Evolutionary conservation across 768 basidiomycete species (phyloP), one percentile per base, ranked within the genome.

Genomic region (Phallus indusiatus): DNA sequence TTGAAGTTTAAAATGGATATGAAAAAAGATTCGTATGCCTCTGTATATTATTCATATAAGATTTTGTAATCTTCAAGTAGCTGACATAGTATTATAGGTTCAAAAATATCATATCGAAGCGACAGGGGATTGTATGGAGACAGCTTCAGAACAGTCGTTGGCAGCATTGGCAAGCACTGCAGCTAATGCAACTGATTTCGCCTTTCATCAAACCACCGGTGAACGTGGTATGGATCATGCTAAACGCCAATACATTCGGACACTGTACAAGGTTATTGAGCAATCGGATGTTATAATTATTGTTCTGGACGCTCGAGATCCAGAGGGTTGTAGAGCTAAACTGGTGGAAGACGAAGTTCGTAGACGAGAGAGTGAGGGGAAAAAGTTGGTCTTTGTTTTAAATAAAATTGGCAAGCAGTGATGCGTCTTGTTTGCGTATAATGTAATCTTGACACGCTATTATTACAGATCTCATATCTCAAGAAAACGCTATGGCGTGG

Each of bases 221-320:
- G 60, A 62, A 24, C 42, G 56, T 1, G 42, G 60, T 61, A 21
- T 53, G 17, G 42, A 56, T n/a, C 87, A 89, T 63, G 68, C 83
- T 24, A 81, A 86, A 33, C 78, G 81, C 56, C 79, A 90, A 64
- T 90, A 92, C 66, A 74, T 94, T 51, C 83, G 88, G 42, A 78
- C 86, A 1, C 72, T 98, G 21, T 85, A 92, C 72, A 93, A 90
- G 73, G 95, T 99, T 49, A 87, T 98, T 61, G 94, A 96, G 63
- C 79, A 94, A 67, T 86, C 88, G 63, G 94, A 98, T 68, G 88
- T 99, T 34, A 73, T 98, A 54, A 78, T 98, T 49, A 85, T 89
- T 36, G 90, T 92, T 0, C 77, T 98, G 16, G 96, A 98, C 72
- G 94, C 94, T 0, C 77, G 95, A 46, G 95, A 98, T 75, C 95